Conservation (phyloP, 495 filamentous ascomycete species). For the Corynascus novoguineensis region DNA sequence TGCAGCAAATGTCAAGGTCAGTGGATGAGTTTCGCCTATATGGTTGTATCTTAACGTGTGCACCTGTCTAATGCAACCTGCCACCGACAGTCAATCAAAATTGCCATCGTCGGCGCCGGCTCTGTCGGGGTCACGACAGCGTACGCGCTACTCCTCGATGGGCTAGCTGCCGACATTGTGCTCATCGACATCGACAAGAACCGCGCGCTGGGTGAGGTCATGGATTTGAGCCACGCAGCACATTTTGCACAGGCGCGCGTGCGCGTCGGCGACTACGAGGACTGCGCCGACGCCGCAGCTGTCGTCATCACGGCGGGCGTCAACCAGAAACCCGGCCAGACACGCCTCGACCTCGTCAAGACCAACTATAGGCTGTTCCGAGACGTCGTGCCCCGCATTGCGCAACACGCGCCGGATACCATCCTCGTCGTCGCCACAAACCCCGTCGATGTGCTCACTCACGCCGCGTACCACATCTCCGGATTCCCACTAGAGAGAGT, state of each 20-base stretch:
- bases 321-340: conserved; percentile 34
- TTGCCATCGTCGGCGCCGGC: too few relatives aligned
- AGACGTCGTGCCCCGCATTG: conserved; percentile 26
- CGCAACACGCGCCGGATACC: conserved; percentile 25
- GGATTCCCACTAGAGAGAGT: conserved; percentile 29
- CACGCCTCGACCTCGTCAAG: conserved; percentile 27
- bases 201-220: conserved; percentile 34
- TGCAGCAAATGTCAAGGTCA: not conserved
- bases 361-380: conserved; percentile 29
- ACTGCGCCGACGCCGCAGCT: conserved; percentile 47
- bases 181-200: conserved; percentile 34
- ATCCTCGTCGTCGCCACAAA: conserved; percentile 32
- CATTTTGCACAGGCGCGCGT: conserved; percentile 34
- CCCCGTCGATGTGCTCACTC: conserved; percentile 33
- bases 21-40: not conserved
- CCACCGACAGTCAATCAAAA: conserved; percentile 22
- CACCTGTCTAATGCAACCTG: too few relatives aligned
- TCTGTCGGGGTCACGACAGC: conserved; percentile 51
- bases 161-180: conserved; percentile 49
- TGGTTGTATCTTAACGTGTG: too few relatives aligned
- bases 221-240: conserved; percentile 35
- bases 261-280: conserved; percentile 30
- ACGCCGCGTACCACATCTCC: conserved; percentile 24
- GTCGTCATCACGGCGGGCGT: conserved; percentile 46
- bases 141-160: conserved; percentile 47